phyloP scores from a whole-genome alignment of 176 grass and related monocot genomes.

The Aegilops umbellulata region DNA sequence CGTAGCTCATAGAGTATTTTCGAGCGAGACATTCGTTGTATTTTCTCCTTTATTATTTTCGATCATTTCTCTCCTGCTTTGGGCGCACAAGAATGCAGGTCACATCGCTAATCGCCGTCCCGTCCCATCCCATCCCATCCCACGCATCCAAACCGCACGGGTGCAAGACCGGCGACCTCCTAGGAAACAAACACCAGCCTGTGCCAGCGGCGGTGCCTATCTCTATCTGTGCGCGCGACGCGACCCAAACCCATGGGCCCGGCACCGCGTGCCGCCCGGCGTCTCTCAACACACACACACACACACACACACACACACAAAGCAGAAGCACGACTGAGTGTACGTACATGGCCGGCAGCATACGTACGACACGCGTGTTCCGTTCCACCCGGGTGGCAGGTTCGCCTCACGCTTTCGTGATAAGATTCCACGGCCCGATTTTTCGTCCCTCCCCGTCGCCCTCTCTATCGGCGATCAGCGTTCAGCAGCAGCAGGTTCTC shows the following conservation, averaged over 20 bases:
- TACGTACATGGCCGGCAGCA: neutral
- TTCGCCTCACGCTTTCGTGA: neutral
- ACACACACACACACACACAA: neutral
- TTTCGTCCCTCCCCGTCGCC: too few relatives aligned
- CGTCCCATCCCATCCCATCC: neutral
- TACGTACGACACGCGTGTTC: neutral
- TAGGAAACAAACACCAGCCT: neutral
- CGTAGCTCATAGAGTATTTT: too few relatives aligned
- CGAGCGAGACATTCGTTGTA: too few relatives aligned
- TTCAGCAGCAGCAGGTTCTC: too few relatives aligned
- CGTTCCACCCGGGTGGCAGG: neutral
- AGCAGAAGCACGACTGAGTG: neutral
- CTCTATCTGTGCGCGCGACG: neutral
- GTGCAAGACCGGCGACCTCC: neutral
- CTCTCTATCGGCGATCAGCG: neutral
- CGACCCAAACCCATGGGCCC: neutral
- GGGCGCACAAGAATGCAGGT: neutral
- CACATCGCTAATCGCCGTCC: neutral
- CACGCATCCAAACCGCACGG: neutral
- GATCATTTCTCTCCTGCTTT: neutral
- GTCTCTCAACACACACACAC: too few relatives aligned
- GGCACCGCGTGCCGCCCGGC: neutral
- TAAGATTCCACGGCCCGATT: too few relatives aligned
- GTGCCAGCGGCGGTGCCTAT: too few relatives aligned
- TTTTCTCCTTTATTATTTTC: neutral